Base-by-base conservation (phyloP, 768 basidiomycete genomes). In the Clavaria fumosa region DNA sequence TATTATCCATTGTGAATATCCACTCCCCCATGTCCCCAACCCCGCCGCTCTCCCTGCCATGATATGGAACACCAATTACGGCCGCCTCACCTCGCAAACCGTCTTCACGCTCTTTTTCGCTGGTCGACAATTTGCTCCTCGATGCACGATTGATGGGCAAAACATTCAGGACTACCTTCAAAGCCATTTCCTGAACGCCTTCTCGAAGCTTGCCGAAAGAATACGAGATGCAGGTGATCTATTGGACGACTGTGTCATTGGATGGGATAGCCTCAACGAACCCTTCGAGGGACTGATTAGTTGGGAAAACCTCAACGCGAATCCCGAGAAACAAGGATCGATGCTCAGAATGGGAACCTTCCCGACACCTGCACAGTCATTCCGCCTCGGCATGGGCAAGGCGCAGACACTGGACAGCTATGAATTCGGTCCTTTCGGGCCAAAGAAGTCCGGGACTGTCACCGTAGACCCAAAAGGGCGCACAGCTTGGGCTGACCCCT, bases 1-100 rank as follows among this genome's bases (percentile, higher is more conserved):
- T 23, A 73, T 91, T 37, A 48, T 99, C 5, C 90, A 97, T 53
- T 78, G 71, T 56, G 91, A 97, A 59, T 97, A 86, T 56, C 79
- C 86, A 0, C 50, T 63, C 5, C 57, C 77, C 0, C 64, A 67
- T 31, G 50, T 56, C 0, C 68, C 85, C 4, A 66, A 80, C 45
- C 90, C 93, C 0, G 65, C 72, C 2, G 53, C 70, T 0, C 67
- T 89, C 43, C 93, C 95, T 4, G 75, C 81, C 34, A 99, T 99
- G 95, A 72, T 89, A 43, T 99, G 95, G 95, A 75, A 78, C 5
- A 96, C 93, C 18, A 96, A 97, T 53, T 96, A 96, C 52, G 75
- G 82, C 28, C 84, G 82, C 12, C 75, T 96, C 20, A 72, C 80
- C 35, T 75, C 76, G 14, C 83, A 89, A 52, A 93, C 89, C 7